Evolutionary conservation across 352 stramenopile genomes (phyloP).

Genomic region (Blastocystis sp.): DNA sequence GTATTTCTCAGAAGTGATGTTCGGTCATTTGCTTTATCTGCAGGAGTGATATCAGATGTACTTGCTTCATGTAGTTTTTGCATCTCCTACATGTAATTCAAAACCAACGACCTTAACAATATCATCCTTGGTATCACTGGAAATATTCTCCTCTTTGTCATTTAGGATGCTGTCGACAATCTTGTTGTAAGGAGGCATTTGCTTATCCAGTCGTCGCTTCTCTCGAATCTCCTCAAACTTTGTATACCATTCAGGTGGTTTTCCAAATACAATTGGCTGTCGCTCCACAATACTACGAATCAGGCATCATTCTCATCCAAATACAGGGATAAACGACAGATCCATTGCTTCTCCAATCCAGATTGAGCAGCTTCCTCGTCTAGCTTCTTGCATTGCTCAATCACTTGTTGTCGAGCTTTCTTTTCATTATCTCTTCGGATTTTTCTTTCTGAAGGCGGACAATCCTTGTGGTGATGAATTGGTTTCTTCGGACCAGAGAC

Average conservation of each 20-base stretch:
- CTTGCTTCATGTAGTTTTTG: slow-evolving; percentile 39
- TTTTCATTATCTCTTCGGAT: slow-evolving; percentile 13
- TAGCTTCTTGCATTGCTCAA: slow-evolving; percentile 15
- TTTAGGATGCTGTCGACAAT: background rate
- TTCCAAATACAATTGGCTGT: slow-evolving; percentile 53
- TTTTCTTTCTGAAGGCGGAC: slow-evolving; percentile 41
- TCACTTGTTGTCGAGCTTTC: background rate
- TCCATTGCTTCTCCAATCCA: slow-evolving; percentile 29
- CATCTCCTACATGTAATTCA: slow-evolving; percentile 14
- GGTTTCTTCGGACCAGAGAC: background rate
- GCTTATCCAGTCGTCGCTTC: background rate
- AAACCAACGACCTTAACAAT: background rate
- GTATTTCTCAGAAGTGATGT: slow-evolving; percentile 35
- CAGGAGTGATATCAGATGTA: slow-evolving; percentile 52
- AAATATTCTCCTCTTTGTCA: background rate
- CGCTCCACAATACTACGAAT: slow-evolving; percentile 27
- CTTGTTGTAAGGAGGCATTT: slow-evolving; percentile 35
- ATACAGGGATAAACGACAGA: slow-evolving; percentile 15
- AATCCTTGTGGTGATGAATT: background rate
- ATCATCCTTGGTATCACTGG: slow-evolving; percentile 13
- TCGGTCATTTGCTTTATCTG: slow-evolving; percentile 49
- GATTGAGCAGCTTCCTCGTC: slow-evolving; percentile 37
- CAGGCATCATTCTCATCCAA: background rate
- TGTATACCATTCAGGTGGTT: slow-evolving; percentile 55
- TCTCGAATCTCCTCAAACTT: slow-evolving; percentile 53